phyloP scores from a whole-genome alignment of 768 basidiomycete species.

The Suillus subaureus region DNA sequence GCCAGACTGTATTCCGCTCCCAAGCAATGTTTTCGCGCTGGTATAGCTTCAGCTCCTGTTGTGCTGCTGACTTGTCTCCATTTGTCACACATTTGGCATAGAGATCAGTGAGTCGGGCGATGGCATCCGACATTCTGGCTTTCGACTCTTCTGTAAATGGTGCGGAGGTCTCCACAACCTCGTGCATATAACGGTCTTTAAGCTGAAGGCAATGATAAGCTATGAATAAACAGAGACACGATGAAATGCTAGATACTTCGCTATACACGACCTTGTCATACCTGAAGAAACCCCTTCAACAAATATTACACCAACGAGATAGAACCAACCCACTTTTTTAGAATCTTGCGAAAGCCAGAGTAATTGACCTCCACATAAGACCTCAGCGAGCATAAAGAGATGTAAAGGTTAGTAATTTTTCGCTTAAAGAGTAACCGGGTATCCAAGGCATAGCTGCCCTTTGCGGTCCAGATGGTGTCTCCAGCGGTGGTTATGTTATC shows the following conservation, averaged over 20 bases:
- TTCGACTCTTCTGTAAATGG: constrained; percentile 74
- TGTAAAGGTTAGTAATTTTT: constrained; percentile 80
- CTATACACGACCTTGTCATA: constrained; percentile 93
- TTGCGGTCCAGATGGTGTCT: constrained; percentile 73
- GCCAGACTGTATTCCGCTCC: constrained; percentile 98
- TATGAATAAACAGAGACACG: neutral
- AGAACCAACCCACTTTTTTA: constrained; percentile 78
- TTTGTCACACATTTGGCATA: constrained; percentile 86
- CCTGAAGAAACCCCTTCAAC: constrained; percentile 41
- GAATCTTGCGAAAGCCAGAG: constrained; percentile 91
- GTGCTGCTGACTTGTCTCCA: constrained; percentile 68
- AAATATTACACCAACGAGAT: neutral
- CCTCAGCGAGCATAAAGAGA: constrained; percentile 71
- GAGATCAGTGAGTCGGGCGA: constrained; percentile 62
- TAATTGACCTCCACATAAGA: constrained; percentile 92
- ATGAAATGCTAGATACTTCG: constrained; percentile 40
- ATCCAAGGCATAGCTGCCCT: constrained; percentile 81
- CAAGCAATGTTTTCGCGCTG: constrained; percentile 94
- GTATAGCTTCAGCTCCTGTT: constrained; percentile 81
- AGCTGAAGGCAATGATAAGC: constrained; percentile 44
- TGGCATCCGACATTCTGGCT: constrained; percentile 58
- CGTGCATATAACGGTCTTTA: constrained; percentile 76
- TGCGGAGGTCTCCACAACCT: constrained; percentile 60
- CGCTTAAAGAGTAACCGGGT: constrained; percentile 87
- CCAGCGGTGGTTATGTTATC: constrained; percentile 52